Conservation (phyloP, 23 red algal species). For the Rhodosorus marinus region DNA sequence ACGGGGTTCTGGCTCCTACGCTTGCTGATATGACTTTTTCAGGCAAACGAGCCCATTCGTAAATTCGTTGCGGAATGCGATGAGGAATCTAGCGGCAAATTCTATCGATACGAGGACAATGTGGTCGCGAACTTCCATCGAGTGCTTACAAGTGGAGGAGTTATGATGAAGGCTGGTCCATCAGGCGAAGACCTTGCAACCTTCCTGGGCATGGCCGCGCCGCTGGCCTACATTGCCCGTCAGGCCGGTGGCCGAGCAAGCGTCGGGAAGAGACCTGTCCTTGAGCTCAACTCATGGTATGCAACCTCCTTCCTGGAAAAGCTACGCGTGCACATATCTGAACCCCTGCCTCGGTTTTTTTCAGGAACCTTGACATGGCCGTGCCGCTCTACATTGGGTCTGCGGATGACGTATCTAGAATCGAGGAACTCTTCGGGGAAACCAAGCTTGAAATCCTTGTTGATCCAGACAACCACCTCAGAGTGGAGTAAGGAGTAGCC, state of each 20-base stretch:
- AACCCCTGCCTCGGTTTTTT: too few species aligned
- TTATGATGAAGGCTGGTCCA: slow-evolving; percentile 91
- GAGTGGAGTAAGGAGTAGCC: too few species aligned
- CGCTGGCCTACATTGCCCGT: slow-evolving; percentile 79
- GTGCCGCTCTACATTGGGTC: slow-evolving; percentile 80
- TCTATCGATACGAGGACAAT: slow-evolving; percentile 72
- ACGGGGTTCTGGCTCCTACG: neutral
- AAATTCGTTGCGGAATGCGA: slow-evolving; percentile 54
- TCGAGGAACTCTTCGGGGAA: slow-evolving; percentile 67
- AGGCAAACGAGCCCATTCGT: too few species aligned
- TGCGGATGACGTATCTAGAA: slow-evolving; percentile 47
- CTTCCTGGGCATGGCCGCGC: slow-evolving; percentile 74
- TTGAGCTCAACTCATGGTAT: slow-evolving; percentile 88
- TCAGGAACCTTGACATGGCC: slow-evolving; percentile 90
- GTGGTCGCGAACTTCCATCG: slow-evolving; percentile 86
- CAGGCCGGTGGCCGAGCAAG: slow-evolving; percentile 80
- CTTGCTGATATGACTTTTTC: neutral
- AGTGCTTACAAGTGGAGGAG: slow-evolving; percentile 62
- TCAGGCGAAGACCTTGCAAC: slow-evolving; percentile 62
- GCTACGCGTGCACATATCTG: neutral
- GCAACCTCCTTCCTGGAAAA: too few species aligned
- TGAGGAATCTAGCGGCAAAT: slow-evolving; percentile 20
- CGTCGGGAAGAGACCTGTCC: slow-evolving; percentile 68
- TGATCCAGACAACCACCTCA: too few species aligned
- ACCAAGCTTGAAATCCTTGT: too few species aligned